These are phyloP conservation scores for Pleurotus ostreatus DNA, from an alignment of 768 basidiomycete genomes.

Conservation along the genomic window DNA sequence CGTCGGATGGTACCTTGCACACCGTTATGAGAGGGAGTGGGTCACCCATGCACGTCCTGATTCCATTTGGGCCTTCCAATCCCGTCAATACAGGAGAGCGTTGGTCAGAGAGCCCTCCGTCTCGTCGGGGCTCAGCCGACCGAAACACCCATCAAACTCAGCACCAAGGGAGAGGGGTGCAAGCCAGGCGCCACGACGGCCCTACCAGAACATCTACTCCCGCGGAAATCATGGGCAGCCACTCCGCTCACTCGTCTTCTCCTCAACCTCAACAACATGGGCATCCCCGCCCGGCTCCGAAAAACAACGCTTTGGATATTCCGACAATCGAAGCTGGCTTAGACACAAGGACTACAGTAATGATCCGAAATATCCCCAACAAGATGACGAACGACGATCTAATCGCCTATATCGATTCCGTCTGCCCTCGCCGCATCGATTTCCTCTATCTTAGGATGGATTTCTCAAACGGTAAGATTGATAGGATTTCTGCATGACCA, in stretches of 20 bases:
- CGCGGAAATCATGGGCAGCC: background rate
- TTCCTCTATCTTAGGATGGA: slow-evolving; percentile 89
- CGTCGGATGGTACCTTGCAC: background rate
- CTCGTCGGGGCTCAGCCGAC: too few species aligned
- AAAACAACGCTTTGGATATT: slow-evolving; percentile 57
- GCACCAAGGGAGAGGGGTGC: background rate
- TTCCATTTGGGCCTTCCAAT: background rate
- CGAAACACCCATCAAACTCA: too few species aligned
- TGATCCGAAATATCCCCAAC: slow-evolving; percentile 93
- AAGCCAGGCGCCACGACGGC: background rate
- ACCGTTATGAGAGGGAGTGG: background rate
- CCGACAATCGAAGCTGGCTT: slow-evolving; percentile 69
- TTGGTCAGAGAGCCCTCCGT: background rate
- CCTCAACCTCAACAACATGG: background rate
- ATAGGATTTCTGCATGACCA: background rate
- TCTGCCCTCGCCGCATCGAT: slow-evolving; percentile 75
- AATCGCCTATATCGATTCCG: slow-evolving; percentile 60
- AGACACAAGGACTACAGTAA: slow-evolving; percentile 81
- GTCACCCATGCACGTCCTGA: too few species aligned
- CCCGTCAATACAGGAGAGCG: background rate
- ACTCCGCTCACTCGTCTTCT: background rate
- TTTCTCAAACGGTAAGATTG: slow-evolving; percentile 65
- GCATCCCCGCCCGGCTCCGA: slow-evolving; percentile 20
- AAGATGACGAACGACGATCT: slow-evolving; percentile 82
- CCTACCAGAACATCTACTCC: background rate